Evolutionary conservation across 225 moss, liverwort and hornwort genomes (phyloP).

Genomic region (Polytrichum commune): DNA sequence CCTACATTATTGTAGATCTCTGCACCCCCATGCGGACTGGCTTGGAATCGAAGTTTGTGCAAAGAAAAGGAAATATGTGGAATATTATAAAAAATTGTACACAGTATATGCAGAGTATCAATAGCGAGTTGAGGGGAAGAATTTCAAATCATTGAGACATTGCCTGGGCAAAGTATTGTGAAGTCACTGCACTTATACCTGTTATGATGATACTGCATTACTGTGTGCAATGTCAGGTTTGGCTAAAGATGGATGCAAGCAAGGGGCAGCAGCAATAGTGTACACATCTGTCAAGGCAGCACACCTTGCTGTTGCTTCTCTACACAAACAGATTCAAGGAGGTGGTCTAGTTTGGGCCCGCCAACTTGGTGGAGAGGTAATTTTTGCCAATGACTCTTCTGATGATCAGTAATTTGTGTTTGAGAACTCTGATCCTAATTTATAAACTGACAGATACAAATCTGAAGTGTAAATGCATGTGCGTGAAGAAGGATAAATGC

Average conservation of each 20-base stretch:
- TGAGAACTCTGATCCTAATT: neutral
- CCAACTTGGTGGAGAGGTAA: constrained; percentile 97
- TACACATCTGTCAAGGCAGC: constrained; percentile 84
- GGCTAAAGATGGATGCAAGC: constrained; percentile 86
- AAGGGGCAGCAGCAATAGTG: constrained; percentile 63
- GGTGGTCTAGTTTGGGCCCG: constrained; percentile 84
- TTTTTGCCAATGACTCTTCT: neutral
- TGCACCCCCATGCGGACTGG: no score
- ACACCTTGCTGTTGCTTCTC: constrained; percentile 67
- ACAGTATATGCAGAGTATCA: no score
- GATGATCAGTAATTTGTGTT: neutral
- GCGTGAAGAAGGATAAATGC: no score
- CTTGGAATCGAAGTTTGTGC: no score
- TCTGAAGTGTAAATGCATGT: neutral
- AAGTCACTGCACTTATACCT: no score
- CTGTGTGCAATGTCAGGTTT: constrained; percentile 41
- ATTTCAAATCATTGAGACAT: no score
- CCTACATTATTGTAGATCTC: no score
- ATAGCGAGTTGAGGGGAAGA: no score
- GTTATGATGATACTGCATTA: neutral
- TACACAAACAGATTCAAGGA: constrained; percentile 68
- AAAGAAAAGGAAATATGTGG: no score
- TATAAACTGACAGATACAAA: neutral
- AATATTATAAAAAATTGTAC: no score
- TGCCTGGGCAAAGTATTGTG: no score